Percentiles rank a stretch among this genome's conserved stretches.
Evolutionary conservation across 1,139 yeast species (phyloP).

Genomic region (Diutina pseudorugosa): DNA sequence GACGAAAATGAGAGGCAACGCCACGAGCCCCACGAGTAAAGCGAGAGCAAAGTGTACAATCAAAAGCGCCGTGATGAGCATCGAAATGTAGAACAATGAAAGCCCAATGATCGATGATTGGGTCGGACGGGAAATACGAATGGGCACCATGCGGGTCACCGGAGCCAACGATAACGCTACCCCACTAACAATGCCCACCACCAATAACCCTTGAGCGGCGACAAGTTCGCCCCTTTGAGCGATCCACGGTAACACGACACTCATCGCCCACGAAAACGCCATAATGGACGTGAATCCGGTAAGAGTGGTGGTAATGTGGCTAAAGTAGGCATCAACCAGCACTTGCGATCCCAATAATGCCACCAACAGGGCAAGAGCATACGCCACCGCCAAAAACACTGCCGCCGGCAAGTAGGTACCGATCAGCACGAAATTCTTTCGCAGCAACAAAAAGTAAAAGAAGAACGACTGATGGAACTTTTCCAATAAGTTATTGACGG

Average conservation of each 20-base stretch:
- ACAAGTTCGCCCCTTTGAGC: constrained; percentile 8
- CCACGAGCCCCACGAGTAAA: constrained; percentile 49
- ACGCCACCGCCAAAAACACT: constrained; percentile 56
- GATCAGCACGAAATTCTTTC: constrained; percentile 75
- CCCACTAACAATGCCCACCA: constrained; percentile 11
- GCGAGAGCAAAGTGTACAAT: constrained; percentile 83
- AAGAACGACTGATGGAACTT: constrained; percentile 96
- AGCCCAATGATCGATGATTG: constrained; percentile 5
- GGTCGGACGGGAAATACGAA: constrained; percentile 9
- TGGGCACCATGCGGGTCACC: constrained; percentile 5
- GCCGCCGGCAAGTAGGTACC: constrained; percentile 92
- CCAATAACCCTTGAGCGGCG: constrained; percentile 5
- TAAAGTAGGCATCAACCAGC: constrained; percentile 13
- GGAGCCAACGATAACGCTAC: constrained; percentile 9
- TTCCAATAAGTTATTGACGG: constrained; percentile 85
- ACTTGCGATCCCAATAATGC: constrained; percentile 32
- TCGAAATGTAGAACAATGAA: constrained; percentile 34
- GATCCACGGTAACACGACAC: constrained; percentile 16
- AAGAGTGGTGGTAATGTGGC: constrained; percentile 16
- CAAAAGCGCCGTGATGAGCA: constrained; percentile 60
- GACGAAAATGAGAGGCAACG: constrained; percentile 62
- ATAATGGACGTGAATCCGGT: constrained; percentile 24
- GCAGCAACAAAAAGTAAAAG: constrained; percentile 75
- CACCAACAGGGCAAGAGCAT: constrained; percentile 59
- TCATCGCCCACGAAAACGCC: constrained; percentile 17